Percentiles rank a stretch among this genome's conserved stretches.
phyloP scores from a whole-genome alignment of 768 basidiomycete species.

The Boletus subcaerulescens region DNA sequence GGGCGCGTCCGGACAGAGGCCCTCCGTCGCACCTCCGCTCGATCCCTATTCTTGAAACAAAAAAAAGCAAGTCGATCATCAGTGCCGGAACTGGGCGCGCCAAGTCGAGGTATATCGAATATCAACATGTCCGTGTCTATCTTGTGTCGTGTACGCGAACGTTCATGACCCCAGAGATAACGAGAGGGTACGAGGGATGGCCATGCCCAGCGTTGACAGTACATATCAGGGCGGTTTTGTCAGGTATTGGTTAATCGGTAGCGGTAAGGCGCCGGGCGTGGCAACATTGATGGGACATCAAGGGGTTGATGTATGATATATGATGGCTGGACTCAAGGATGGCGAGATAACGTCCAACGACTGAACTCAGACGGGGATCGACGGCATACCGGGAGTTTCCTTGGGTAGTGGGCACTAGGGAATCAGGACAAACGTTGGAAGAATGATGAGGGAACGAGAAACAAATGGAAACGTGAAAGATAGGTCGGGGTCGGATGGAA shows the following conservation, averaged over 20 bases:
- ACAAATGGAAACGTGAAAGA: background rate
- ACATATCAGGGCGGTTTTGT: background rate
- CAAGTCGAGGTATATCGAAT: background rate
- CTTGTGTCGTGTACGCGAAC: too few species aligned
- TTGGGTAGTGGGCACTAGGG: background rate
- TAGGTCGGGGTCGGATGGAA: background rate
- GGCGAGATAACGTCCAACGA: conserved; percentile 4
- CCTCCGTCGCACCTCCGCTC: conserved; percentile 13
- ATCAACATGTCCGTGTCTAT: background rate
- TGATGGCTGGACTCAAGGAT: background rate
- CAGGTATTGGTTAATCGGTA: background rate
- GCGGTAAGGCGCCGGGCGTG: background rate
- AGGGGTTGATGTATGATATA: background rate
- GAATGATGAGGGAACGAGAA: background rate
- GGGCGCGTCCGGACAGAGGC: background rate
- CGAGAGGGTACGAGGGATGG: background rate
- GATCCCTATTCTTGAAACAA: background rate
- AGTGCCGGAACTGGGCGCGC: background rate
- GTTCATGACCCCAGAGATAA: background rate
- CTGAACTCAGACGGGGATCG: background rate
- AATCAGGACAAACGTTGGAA: background rate
- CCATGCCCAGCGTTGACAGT: background rate
- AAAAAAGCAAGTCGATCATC: conserved; percentile 4
- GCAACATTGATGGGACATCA: background rate
- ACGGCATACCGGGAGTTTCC: conserved; percentile 8